Evolutionary conservation across 2,329 filamentous ascomycete genomes (phyloP), one percentile per base, ranked within the genome.

Genomic region (Colletotrichum euphorbiae): DNA sequence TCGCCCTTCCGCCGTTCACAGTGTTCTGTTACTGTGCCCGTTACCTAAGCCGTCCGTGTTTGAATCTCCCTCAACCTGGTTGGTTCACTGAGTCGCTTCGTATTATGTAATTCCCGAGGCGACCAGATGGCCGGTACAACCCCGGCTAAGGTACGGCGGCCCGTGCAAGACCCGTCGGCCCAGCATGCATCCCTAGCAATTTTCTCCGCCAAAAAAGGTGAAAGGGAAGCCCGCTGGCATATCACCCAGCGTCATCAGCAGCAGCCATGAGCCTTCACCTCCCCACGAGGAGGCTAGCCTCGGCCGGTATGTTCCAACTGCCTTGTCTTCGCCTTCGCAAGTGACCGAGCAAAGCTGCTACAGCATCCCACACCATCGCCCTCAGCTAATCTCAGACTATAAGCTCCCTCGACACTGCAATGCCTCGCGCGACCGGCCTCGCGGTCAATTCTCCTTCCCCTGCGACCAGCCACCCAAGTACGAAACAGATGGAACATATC

Each of bases 401-500:
- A n/a, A 69, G 67, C 67, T 46, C 51, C 62, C 31, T 61, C 43
- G 19, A 54, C 67, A 11, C 50, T 69, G 9, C 56, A 67, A 46
- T 62, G 24, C 56, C 36, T 67, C 17, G 28, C 56, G 15, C 55
- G 67, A 19, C 62, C 62, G 17, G 28, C 48, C 5, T 17, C 67
- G 45, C 36, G 62, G 33, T 31, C 67, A 3, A 19, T 62, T 3
- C 6, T 78, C 40, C 74, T 74, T 12, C 74, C 77, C n/a, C 61
- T 69, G 11, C 48, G 17, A 28, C 31, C 67, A 4, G 48, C 57
- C 9, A 74, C 73, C 9, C 80, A 81, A 60, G 73, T 75, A 67
- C 83, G 84, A 59, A 75, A 79, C 66, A 83, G 80, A 77, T 83
- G 80, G 78, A 79, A 78, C 69, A 77, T 82, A 13, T 58, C 63